Evolutionary conservation across 2,329 filamentous ascomycete genomes (phyloP).

Genomic region (Aspergillus sp.): DNA sequence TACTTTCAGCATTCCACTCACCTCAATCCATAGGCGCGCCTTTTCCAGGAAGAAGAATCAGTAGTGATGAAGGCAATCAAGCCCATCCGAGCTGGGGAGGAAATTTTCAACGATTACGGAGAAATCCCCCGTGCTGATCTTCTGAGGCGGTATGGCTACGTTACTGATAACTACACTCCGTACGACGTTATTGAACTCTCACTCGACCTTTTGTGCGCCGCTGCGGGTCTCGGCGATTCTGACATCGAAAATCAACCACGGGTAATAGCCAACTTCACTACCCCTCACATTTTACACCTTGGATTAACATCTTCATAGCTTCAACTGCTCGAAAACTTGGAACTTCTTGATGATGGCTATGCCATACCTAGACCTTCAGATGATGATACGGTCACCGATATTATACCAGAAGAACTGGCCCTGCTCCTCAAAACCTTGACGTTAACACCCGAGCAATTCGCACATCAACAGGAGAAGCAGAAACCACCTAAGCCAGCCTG

Average conservation of each 20-base stretch:
- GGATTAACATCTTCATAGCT: constrained; percentile 26
- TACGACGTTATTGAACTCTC: constrained; percentile 83
- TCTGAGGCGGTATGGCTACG: constrained; percentile 80
- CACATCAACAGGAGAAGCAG: constrained; percentile 33
- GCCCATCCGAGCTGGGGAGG: constrained; percentile 67
- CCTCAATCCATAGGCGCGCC: constrained; percentile 47
- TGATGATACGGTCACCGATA: constrained; percentile 30
- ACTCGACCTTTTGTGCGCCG: constrained; percentile 56
- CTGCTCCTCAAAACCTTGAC: constrained; percentile 37
- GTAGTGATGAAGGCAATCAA: constrained; percentile 72
- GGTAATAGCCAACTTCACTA: constrained; percentile 21
- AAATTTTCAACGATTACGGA: constrained; percentile 88
- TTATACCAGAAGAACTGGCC: constrained; percentile 41
- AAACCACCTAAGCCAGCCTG: constrained; percentile 38
- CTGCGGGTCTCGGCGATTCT: constrained; percentile 32
- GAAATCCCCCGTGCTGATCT: constrained; percentile 80
- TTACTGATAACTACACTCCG: constrained; percentile 72
- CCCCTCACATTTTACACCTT: not conserved
- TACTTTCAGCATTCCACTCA: not conserved
- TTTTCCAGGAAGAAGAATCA: constrained; percentile 58
- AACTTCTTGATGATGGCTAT: constrained; percentile 71
- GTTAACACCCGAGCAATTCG: constrained; percentile 33
- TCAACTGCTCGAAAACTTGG: constrained; percentile 61
- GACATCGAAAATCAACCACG: constrained; percentile 32
- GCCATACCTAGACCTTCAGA: constrained; percentile 51